phyloP scores from a whole-genome alignment of 2,329 filamentous ascomycete species.

The Aureobasidium sp. region DNA sequence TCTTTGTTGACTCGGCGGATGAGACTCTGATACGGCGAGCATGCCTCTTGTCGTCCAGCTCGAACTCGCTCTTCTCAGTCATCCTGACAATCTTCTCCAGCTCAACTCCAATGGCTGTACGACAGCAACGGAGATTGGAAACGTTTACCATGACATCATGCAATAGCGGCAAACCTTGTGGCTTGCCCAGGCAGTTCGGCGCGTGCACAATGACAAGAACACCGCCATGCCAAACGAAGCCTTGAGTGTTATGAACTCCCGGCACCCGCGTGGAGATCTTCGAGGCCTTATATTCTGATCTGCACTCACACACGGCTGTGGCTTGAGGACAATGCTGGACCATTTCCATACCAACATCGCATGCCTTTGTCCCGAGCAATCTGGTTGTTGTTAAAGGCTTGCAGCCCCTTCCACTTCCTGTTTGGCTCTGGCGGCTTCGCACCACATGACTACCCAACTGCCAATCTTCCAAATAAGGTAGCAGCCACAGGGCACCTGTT shows the following conservation, averaged over 20 bases:
- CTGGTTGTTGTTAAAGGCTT: not conserved
- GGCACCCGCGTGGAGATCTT: constrained; percentile 1
- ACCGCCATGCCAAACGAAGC: not conserved
- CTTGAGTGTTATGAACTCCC: not conserved
- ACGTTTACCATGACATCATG: not conserved
- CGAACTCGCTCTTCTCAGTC: too few species aligned
- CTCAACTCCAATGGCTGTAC: not conserved
- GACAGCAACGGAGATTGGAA: not conserved
- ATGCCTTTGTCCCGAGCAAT: not conserved
- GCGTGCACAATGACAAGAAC: not conserved
- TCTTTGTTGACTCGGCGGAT: not conserved
- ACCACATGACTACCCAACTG: constrained; percentile 2
- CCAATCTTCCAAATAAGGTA: not conserved
- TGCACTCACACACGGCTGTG: not conserved
- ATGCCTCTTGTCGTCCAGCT: not conserved
- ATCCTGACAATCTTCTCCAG: not conserved
- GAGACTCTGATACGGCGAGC: not conserved
- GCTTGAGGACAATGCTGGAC: constrained; percentile 1
- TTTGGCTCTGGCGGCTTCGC: not conserved
- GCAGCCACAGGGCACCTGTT: not conserved
- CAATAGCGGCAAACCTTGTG: not conserved
- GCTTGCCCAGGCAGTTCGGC: not conserved
- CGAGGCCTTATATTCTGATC: constrained; percentile 4
- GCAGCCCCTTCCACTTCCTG: not conserved
- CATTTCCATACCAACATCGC: not conserved